These are phyloP conservation scores for Yamadazyma olivae DNA, from an alignment of 805 yeast genomes.

Conservation along the genomic window DNA sequence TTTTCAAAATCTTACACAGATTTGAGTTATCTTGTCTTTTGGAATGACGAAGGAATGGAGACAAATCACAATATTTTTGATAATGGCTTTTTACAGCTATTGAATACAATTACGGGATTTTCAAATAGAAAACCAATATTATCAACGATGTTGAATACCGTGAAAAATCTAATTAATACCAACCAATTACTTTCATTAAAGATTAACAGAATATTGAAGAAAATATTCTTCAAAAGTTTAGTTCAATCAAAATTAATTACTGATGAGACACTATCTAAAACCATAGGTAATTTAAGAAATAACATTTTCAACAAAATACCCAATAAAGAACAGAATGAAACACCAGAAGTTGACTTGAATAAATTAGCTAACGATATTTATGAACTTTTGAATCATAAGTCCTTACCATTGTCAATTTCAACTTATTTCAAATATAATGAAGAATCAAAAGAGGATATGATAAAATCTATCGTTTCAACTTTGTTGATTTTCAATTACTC, in stretches of 20 bases:
- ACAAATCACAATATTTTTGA: slow-evolving; percentile 7
- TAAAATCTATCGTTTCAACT: slow-evolving; percentile 13
- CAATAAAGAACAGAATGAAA: too few species aligned
- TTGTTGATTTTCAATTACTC: slow-evolving; percentile 6
- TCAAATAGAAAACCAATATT: slow-evolving; percentile 11
- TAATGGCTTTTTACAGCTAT: slow-evolving; percentile 7
- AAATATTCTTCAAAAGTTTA: slow-evolving; percentile 8
- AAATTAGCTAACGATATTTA: slow-evolving; percentile 14
- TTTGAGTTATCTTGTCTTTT: slow-evolving; percentile 11
- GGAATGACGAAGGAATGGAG: slow-evolving; percentile 5
- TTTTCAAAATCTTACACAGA: slow-evolving; percentile 12
- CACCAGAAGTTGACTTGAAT: slow-evolving; percentile 11
- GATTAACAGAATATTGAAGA: slow-evolving; percentile 10
- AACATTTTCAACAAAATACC: slow-evolving; percentile 6
- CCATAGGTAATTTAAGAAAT: slow-evolving; percentile 6
- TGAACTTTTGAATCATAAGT: slow-evolving; percentile 8
- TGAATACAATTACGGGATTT: slow-evolving; percentile 12
- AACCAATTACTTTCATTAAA: slow-evolving; percentile 5
- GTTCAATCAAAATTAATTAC: slow-evolving; percentile 9
- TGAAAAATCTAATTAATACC: slow-evolving; percentile 3
- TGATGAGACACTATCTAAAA: slow-evolving; percentile 9
- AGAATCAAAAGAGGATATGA: slow-evolving; percentile 17
- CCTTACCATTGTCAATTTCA: slow-evolving; percentile 5
- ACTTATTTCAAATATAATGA: slow-evolving; percentile 10
- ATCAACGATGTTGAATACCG: slow-evolving; percentile 2